Evolutionary conservation across 192 early-diverging fungal genomes (phyloP).

Genomic region (Thoreauomyces humboldtii): DNA sequence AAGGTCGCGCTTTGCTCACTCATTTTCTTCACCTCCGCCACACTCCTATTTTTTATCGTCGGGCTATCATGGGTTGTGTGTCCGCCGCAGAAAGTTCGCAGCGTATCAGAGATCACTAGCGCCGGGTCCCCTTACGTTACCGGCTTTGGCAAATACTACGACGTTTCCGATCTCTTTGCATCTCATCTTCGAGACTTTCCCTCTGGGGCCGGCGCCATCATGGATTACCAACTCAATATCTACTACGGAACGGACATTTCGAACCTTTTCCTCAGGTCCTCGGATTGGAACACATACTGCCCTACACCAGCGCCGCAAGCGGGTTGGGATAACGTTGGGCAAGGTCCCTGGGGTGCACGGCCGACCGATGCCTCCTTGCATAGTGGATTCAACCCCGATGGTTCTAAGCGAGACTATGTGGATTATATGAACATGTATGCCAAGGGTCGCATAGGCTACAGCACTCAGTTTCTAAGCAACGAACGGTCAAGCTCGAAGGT

Average conservation of each 20-base stretch:
- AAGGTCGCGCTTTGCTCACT: conserved; percentile 70
- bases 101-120: not conserved
- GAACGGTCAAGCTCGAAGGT: too few species aligned
- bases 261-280: conserved; percentile 26
- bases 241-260: conserved; percentile 37
- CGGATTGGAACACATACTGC: conserved; percentile 27
- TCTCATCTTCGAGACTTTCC: conserved; percentile 18
- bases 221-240: conserved; percentile 18
- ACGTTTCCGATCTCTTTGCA: conserved; percentile 13
- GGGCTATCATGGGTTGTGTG: conserved; percentile 73
- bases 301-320: conserved; percentile 16
- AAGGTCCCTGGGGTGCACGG: conserved; percentile 1
- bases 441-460: conserved; percentile 34
- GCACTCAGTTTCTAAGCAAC: too few species aligned
- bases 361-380: conserved; percentile 4
- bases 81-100: conserved; percentile 52
- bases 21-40: conserved; percentile 67
- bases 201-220: conserved; percentile 5
- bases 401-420: conserved; percentile 21
- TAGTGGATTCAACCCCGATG: not conserved
- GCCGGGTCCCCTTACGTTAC: conserved; percentile 8
- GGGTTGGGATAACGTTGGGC: conserved; percentile 30
- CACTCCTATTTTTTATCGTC: conserved; percentile 76
- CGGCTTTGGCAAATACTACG: conserved; percentile 34
- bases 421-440: conserved; percentile 37